Conservation (phyloP, 768 basidiomycete species). For the Hemileccinum impolitum region DNA sequence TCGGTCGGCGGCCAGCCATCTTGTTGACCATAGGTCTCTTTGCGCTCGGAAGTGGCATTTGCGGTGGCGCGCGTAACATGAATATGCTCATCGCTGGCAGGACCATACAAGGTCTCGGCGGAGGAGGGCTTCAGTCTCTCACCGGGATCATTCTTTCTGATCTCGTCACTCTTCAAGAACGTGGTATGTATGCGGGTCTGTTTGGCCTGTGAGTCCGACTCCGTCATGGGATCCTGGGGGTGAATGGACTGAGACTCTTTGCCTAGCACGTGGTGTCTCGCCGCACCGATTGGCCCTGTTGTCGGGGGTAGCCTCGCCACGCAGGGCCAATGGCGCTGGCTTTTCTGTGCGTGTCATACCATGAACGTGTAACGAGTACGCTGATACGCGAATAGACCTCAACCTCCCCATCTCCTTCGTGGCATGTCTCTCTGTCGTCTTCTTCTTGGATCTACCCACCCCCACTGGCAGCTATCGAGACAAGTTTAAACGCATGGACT, state of each 20-base stretch:
- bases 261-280: conserved; percentile 33
- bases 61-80: conserved; percentile 26
- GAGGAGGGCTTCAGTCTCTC: conserved; percentile 34
- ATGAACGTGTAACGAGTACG: neutral
- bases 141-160: conserved; percentile 42
- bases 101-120: conserved; percentile 35
- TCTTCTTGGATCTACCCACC: conserved; percentile 32
- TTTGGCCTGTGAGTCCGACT: conserved; percentile 11
- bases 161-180: conserved; percentile 40
- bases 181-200: conserved; percentile 35
- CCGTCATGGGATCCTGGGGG: neutral
- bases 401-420: conserved; percentile 37
- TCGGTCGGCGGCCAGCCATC: conserved; percentile 30
- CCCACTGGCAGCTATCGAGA: conserved; percentile 31
- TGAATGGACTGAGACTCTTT: neutral
- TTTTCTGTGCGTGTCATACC: conserved; percentile 35
- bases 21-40: conserved; percentile 25
- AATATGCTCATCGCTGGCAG: conserved; percentile 23
- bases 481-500: conserved; percentile 37
- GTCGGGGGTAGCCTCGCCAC: conserved; percentile 36
- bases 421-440: conserved; percentile 17
- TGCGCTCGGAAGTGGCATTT: conserved; percentile 35
- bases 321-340: conserved; percentile 38
- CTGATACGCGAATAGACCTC: conserved; percentile 29
- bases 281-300: conserved; percentile 31